A percentile compares a stretch with the other conserved stretches of the same genome.
Evolutionary conservation across 495 filamentous ascomycete genomes (phyloP).

Genomic region (Penicillium macrosclerotiorum): DNA sequence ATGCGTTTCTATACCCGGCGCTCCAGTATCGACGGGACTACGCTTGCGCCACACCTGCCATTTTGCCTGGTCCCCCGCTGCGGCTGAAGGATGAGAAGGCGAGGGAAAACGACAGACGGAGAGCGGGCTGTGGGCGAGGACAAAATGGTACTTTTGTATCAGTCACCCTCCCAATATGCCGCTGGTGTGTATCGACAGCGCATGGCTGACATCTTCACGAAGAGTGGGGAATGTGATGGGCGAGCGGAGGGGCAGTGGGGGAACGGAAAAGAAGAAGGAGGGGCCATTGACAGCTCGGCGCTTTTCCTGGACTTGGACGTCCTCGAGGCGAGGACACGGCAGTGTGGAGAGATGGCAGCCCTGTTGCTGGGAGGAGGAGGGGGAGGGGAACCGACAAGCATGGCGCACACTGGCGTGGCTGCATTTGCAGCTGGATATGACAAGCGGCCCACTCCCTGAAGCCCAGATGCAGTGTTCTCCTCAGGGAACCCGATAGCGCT

Average conservation of each 20-base stretch:
- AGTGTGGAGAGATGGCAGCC: neutral
- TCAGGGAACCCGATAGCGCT: constrained; percentile 6
- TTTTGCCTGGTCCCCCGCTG: neutral
- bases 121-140: constrained; percentile 1
- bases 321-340: neutral
- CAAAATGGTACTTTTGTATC: constrained; percentile 10
- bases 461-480: constrained; percentile 10
- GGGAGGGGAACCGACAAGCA: neutral
- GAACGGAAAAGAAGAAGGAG: too few species aligned
- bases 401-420: constrained; percentile 3
- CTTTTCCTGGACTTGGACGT: too few species aligned
- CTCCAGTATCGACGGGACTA: too few species aligned
- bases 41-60: constrained; percentile 21
- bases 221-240: neutral
- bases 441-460: constrained; percentile 12
- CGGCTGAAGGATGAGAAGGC: constrained; percentile 3
- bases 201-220: neutral
- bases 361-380: neutral
- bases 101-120: neutral
- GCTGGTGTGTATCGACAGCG: constrained; percentile 2
- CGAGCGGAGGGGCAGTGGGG: neutral
- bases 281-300: too few species aligned
- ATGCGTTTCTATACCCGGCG: constrained; percentile 4
- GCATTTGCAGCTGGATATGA: constrained; percentile 21
- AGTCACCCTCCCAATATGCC: neutral